Percentiles rank a stretch among this genome's conserved stretches.
phyloP scores from a whole-genome alignment of 257 asterid species.

The Ilex aquifolium region DNA sequence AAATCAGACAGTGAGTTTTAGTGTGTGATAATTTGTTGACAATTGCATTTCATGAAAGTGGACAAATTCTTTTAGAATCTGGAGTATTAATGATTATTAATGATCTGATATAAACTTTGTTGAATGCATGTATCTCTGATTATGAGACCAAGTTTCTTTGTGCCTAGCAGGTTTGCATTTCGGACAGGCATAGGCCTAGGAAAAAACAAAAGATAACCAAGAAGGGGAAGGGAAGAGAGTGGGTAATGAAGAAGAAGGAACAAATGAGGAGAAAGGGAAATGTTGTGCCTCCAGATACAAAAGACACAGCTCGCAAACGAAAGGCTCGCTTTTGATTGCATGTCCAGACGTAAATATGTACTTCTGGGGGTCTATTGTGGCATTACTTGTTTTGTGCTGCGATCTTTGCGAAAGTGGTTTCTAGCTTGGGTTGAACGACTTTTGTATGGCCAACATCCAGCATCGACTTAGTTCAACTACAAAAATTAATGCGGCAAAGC shows the following conservation, averaged over 20 bases:
- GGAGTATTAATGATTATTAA: background rate
- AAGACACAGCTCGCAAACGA: constrained; percentile 83
- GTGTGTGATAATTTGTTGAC: background rate
- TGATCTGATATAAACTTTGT: background rate
- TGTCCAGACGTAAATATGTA: too few relatives aligned
- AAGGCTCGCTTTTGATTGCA: constrained; percentile 59
- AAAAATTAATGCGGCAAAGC: too few relatives aligned
- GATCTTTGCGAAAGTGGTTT: too few relatives aligned
- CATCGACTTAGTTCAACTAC: too few relatives aligned
- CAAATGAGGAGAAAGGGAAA: constrained; percentile 76
- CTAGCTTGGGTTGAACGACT: too few relatives aligned
- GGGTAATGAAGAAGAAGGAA: constrained; percentile 77
- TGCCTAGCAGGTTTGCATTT: constrained; percentile 48
- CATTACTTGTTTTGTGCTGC: too few relatives aligned
- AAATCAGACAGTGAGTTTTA: constrained; percentile 53
- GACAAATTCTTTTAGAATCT: too few relatives aligned
- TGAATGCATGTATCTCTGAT: background rate
- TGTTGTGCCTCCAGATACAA: constrained; percentile 64
- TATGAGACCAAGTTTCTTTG: constrained; percentile 2
- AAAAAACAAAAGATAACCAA: constrained; percentile 76
- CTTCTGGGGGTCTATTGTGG: too few relatives aligned
- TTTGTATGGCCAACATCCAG: too few relatives aligned
- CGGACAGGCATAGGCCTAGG: constrained; percentile 74
- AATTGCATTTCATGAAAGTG: background rate
- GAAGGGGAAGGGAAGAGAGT: constrained; percentile 68